These are phyloP conservation scores for Candida gigantensis DNA, from an alignment of 1,139 yeast species.

Conservation along the genomic window DNA sequence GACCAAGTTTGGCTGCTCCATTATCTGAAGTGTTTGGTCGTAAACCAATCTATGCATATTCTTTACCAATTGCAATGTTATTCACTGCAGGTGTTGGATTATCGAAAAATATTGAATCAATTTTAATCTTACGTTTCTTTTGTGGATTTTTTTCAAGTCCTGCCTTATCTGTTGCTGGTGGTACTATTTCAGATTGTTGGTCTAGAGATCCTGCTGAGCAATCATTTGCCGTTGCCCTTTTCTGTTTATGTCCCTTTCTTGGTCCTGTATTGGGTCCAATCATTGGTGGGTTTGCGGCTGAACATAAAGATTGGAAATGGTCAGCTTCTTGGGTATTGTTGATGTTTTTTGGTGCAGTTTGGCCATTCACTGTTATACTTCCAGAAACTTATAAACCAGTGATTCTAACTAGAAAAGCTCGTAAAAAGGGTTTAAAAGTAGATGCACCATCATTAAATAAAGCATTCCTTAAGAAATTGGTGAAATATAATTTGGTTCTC, in stretches of 20 bases:
- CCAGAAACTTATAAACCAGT: slow-evolving; percentile 75
- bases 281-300: slow-evolving; percentile 77
- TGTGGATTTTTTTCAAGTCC: slow-evolving; percentile 84
- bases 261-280: slow-evolving; percentile 87
- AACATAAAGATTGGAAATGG: slow-evolving; percentile 75
- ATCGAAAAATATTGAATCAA: slow-evolving; percentile 54
- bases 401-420: slow-evolving; percentile 58
- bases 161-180: slow-evolving; percentile 84
- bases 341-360: slow-evolving; percentile 67
- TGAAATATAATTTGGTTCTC: slow-evolving; percentile 52
- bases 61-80: slow-evolving; percentile 69
- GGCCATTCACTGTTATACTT: slow-evolving; percentile 55
- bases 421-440: slow-evolving; percentile 54
- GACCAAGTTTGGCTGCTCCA: slow-evolving; percentile 79
- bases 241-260: slow-evolving; percentile 69
- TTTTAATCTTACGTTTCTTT: slow-evolving; percentile 72
- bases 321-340: slow-evolving; percentile 69
- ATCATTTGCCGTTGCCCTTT: slow-evolving; percentile 70
- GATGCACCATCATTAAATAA: slow-evolving; percentile 28
- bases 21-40: slow-evolving; percentile 75
- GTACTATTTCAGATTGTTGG: slow-evolving; percentile 79
- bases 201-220: slow-evolving; percentile 51
- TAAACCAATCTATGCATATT: slow-evolving; percentile 56
- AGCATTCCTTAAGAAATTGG: slow-evolving; percentile 23
- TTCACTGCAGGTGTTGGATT: slow-evolving; percentile 78